Conservation (phyloP, 2,329 filamentous ascomycete genomes). For the Arthrobotrys iridis region DNA sequence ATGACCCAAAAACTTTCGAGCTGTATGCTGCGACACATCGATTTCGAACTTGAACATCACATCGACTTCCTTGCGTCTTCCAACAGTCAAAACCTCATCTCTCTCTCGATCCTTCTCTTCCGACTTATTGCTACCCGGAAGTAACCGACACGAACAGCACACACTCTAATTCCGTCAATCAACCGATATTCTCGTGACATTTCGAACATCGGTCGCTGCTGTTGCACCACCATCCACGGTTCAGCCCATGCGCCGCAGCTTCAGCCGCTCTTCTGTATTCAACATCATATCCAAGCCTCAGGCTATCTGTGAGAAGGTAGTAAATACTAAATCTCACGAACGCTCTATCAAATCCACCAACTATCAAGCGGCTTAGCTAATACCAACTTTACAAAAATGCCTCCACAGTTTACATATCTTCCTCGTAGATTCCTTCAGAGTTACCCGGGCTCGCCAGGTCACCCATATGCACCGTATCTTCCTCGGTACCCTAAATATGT, state of each 20-base stretch:
- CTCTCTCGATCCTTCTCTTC: neutral
- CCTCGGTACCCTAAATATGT: slow-evolving; percentile 24
- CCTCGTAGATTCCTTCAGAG: slow-evolving; percentile 4
- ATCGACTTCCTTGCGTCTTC: neutral
- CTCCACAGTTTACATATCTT: slow-evolving; percentile 30
- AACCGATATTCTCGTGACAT: neutral
- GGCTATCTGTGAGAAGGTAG: slow-evolving; percentile 32
- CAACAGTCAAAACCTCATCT: neutral
- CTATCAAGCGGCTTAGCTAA: slow-evolving; percentile 18
- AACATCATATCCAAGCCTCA: neutral
- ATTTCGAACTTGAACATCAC: slow-evolving; percentile 15
- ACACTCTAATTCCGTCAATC: neutral
- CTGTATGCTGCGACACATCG: neutral
- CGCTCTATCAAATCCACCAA: neutral
- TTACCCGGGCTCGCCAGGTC: neutral
- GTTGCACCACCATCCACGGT: slow-evolving; percentile 39
- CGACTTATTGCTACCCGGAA: too few relatives aligned
- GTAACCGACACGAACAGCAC: too few relatives aligned
- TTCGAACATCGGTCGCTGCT: neutral
- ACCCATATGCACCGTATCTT: slow-evolving; percentile 42
- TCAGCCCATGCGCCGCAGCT: slow-evolving; percentile 22
- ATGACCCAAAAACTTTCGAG: neutral
- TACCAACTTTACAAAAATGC: slow-evolving; percentile 10
- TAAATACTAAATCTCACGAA: neutral
- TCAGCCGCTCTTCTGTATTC: slow-evolving; percentile 37